These are phyloP conservation scores for Pseudogymnoascus sp. DNA, from an alignment of 2,329 filamentous ascomycete genomes.

Conservation along the genomic window DNA sequence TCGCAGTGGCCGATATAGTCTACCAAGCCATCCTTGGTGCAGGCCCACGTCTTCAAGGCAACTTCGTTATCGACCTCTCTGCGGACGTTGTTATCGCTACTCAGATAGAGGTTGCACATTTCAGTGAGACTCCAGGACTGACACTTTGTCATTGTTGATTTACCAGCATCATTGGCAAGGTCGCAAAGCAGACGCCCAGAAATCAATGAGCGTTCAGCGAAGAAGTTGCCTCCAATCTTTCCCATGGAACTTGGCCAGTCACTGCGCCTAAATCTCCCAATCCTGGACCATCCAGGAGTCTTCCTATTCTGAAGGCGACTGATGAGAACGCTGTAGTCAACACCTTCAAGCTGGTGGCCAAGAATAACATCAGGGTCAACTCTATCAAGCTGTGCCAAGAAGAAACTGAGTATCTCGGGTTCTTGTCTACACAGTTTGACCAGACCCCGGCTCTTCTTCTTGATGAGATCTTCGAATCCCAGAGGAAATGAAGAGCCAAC, in stretches of 20 bases:
- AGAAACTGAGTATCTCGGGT: slow-evolving; percentile 74
- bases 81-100: slow-evolving; percentile 55
- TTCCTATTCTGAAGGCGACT: slow-evolving; percentile 83
- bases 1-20: slow-evolving; percentile 93
- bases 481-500: slow-evolving; percentile 67
- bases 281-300: slow-evolving; percentile 87
- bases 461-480: slow-evolving; percentile 73
- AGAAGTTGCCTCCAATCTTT: slow-evolving; percentile 81
- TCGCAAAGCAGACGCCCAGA: slow-evolving; percentile 87
- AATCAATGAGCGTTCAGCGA: slow-evolving; percentile 83
- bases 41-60: slow-evolving; percentile 79
- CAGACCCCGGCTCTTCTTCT: slow-evolving; percentile 63
- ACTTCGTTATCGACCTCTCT: slow-evolving; percentile 83
- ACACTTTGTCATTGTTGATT: slow-evolving; percentile 93
- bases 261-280: slow-evolving; percentile 74
- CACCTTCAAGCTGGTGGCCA: slow-evolving; percentile 92
- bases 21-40: slow-evolving; percentile 75
- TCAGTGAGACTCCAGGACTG: slow-evolving; percentile 97
- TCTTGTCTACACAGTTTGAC: slow-evolving; percentile 80
- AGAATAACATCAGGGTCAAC: slow-evolving; percentile 90
- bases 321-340: slow-evolving; percentile 86
- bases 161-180: slow-evolving; percentile 90
- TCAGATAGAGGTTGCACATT: slow-evolving; percentile 89
- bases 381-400: slow-evolving; percentile 78
- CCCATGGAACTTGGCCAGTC: slow-evolving; percentile 84